Evolutionary conservation across 805 yeast species (phyloP), one percentile per base, ranked within the genome.

Genomic region (Yarrowia keelungensis): DNA sequence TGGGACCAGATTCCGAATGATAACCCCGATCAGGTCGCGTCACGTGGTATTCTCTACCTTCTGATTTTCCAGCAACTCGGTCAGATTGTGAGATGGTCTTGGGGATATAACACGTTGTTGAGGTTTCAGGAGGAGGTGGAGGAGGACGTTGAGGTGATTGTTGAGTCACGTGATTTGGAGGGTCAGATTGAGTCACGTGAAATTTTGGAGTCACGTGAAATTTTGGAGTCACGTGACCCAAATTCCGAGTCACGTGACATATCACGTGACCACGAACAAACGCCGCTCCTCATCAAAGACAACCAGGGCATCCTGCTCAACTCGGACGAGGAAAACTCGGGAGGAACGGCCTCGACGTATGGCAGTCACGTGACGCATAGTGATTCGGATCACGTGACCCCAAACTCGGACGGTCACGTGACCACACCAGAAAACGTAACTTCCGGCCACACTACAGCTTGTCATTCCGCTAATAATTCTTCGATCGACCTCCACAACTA

Each of bases 51-150:
- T 56, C 76, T 87, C 64, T 87, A 87, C 76, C 79, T 87, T 71
- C 77, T 87, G 71, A 85, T 87, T 39, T 87, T 87, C 77, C 89
- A 87, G 79, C 90, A 87, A 75, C 80, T 87, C 72, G 90, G 90
- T 51, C 90, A 87, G 77, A 81, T 87, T 71, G 78, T 87, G 68
- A 80, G 90, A 50, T 87, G 90, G 90, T 85, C 89, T 3, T 87
- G 90, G 89, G 90, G 90, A n/a, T 86, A 83, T 77, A 85, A 87
- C 74, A 85, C 83, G 10, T 78, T 87, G 68, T 78, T 87, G 32
- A 22, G 51, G n/a, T 16, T 14, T 26, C 49, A 19, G 14, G 49
- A 26, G 1, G 62, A 56, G 22, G 62, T 42, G n/a, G 39, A n/a
- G 12, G 39, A 4, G 0, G 61, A 22, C 3, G 61, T 26, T 1